Evolutionary conservation across 495 filamentous ascomycete genomes (phyloP).

Genomic region (Ascodesmis nigricans): DNA sequence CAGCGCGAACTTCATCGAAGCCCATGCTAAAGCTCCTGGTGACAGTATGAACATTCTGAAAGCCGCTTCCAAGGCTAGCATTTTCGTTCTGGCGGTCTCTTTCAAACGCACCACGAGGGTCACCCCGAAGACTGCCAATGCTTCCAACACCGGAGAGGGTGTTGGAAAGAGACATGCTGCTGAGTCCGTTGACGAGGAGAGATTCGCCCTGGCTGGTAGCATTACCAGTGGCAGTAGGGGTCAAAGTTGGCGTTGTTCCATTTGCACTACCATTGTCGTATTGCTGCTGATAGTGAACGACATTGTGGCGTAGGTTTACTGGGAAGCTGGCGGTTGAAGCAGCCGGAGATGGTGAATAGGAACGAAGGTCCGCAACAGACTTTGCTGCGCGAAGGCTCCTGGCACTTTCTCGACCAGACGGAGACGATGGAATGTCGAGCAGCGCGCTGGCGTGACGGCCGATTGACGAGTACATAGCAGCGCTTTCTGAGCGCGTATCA

Average conservation of each 20-base stretch:
- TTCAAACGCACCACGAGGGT: slow-evolving; percentile 21
- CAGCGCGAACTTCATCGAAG: slow-evolving; percentile 13
- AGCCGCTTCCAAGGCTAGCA: slow-evolving; percentile 14
- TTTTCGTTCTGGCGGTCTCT: slow-evolving; percentile 18
- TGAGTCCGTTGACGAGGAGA: slow-evolving; percentile 44
- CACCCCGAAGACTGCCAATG: slow-evolving; percentile 34
- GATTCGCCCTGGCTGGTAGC: slow-evolving; percentile 41
- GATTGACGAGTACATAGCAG: slow-evolving; percentile 46
- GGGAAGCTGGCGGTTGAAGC: slow-evolving; percentile 75
- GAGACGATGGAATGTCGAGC: slow-evolving; percentile 66
- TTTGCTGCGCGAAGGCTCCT: slow-evolving; percentile 84
- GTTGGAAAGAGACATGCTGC: slow-evolving; percentile 33
- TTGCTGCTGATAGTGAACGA: slow-evolving; percentile 40
- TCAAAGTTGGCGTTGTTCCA: slow-evolving; percentile 53
- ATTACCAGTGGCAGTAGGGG: slow-evolving; percentile 48
- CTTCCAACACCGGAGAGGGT: slow-evolving; percentile 24
- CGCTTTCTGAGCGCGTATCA: slow-evolving; percentile 53
- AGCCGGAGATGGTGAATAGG: slow-evolving; percentile 83
- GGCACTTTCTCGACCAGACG: slow-evolving; percentile 32
- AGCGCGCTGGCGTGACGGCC: slow-evolving; percentile 55
- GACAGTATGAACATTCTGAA: slow-evolving; percentile 3
- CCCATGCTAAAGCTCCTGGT: slow-evolving; percentile 11
- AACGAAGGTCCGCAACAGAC: slow-evolving; percentile 86
- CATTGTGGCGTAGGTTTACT: slow-evolving; percentile 41
- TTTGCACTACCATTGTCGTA: slow-evolving; percentile 36